phyloP scores from a whole-genome alignment of 768 basidiomycete genomes.

The Pulveroboletus sp. region DNA sequence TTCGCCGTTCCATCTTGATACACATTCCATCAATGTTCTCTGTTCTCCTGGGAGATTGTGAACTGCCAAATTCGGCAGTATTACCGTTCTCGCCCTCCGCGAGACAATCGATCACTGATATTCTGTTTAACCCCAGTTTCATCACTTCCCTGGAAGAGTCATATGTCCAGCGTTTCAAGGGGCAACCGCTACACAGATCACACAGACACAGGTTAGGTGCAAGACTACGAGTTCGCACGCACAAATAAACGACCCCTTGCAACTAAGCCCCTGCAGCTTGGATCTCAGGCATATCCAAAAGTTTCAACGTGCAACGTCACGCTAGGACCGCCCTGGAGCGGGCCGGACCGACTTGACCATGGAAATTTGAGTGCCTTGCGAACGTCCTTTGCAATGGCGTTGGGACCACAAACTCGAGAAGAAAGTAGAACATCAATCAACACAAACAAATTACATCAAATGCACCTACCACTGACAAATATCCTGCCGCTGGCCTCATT shows the following conservation, averaged over 20 bases:
- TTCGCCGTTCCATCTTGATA: too few relatives aligned
- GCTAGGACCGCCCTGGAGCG: conserved; percentile 32
- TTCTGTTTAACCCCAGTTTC: background rate
- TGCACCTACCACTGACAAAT: conserved; percentile 41
- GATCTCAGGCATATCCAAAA: conserved; percentile 32
- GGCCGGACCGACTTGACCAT: conserved; percentile 21
- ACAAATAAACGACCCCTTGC: too few relatives aligned
- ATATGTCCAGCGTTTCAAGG: too few relatives aligned
- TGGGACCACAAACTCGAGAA: conserved; percentile 36
- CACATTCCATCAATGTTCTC: too few relatives aligned
- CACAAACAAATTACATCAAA: background rate
- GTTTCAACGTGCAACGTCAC: conserved; percentile 32
- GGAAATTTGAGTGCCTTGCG: conserved; percentile 35
- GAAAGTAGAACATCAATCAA: background rate
- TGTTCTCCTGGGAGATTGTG: too few relatives aligned
- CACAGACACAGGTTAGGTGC: too few relatives aligned
- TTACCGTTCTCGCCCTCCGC: too few relatives aligned
- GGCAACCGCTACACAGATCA: background rate
- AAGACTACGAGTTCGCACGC: background rate
- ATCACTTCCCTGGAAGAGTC: too few relatives aligned
- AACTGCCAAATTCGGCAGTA: background rate
- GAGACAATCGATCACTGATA: too few relatives aligned
- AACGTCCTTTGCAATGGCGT: conserved; percentile 33
- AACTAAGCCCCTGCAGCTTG: background rate
- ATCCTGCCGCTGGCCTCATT: conserved; percentile 30